Conservation (phyloP, 1,139 yeast species). For the Scheffersomyces quercinus region DNA sequence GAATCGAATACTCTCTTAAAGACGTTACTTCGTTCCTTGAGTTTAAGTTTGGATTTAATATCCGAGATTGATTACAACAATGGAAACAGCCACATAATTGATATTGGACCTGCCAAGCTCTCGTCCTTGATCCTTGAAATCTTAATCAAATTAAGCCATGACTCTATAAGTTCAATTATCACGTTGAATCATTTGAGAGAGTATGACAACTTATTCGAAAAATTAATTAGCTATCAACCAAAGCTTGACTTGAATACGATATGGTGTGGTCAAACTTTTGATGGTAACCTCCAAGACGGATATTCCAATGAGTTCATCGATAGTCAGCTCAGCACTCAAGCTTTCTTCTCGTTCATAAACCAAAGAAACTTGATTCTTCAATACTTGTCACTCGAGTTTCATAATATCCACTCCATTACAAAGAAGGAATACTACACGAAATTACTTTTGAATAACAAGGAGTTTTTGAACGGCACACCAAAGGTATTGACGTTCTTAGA, state of each 20-base stretch:
- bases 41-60: slow-evolving; percentile 45
- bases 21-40: slow-evolving; percentile 51
- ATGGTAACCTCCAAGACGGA: slow-evolving; percentile 34
- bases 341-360: slow-evolving; percentile 62
- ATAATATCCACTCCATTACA: slow-evolving; percentile 59
- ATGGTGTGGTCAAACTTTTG: slow-evolving; percentile 56
- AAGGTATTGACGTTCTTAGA: slow-evolving; percentile 69
- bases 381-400: slow-evolving; percentile 72
- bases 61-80: slow-evolving; percentile 38
- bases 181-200: slow-evolving; percentile 55
- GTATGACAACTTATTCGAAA: slow-evolving; percentile 48
- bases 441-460: slow-evolving; percentile 50
- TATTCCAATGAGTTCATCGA: slow-evolving; percentile 33
- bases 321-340: slow-evolving; percentile 40
- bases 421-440: slow-evolving; percentile 56
- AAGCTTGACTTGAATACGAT: slow-evolving; percentile 45
- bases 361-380: slow-evolving; percentile 66
- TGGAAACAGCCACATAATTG: slow-evolving; percentile 41
- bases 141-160: slow-evolving; percentile 57
- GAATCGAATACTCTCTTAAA: slow-evolving; percentile 50
- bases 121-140: slow-evolving; percentile 62
- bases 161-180: slow-evolving; percentile 52
- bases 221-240: slow-evolving; percentile 54
- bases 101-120: slow-evolving; percentile 55
- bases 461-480: slow-evolving; percentile 54